phyloP scores from a whole-genome alignment of 1,139 yeast genomes.

The Yarrowia galli region DNA sequence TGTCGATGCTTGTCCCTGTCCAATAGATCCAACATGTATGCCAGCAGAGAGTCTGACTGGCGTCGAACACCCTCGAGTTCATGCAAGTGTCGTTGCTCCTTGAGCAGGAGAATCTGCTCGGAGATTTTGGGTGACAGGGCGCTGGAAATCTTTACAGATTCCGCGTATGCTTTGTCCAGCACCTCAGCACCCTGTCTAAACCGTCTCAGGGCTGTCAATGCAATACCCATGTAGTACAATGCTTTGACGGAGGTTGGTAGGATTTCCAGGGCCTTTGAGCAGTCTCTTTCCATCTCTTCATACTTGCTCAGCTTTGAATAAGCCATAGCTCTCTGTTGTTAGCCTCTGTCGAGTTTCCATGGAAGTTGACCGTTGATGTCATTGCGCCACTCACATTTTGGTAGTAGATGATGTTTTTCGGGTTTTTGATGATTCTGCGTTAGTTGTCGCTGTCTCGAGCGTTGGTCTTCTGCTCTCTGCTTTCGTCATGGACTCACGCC shows the following conservation, averaged over 20 bases:
- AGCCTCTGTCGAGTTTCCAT: too few species aligned
- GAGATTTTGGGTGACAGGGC: constrained; percentile 27
- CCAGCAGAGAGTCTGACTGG: neutral
- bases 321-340: constrained; percentile 30
- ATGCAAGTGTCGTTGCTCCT: constrained; percentile 23
- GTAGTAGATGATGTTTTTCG: constrained; percentile 24
- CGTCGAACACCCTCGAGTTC: neutral
- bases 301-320: constrained; percentile 19
- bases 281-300: constrained; percentile 34
- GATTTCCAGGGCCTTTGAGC: constrained; percentile 28
- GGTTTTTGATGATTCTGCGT: constrained; percentile 32
- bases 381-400: constrained; percentile 29
- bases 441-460: neutral
- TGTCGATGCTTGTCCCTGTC: constrained; percentile 5
- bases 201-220: constrained; percentile 16
- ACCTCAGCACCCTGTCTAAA: constrained; percentile 24
- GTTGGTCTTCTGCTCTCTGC: too few species aligned
- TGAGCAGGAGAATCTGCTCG: constrained; percentile 18
- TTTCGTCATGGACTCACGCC: constrained; percentile 5
- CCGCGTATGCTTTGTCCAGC: constrained; percentile 14
- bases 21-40: constrained; percentile 10
- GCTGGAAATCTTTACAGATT: constrained; percentile 27
- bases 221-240: constrained; percentile 18
- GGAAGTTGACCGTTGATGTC: too few species aligned
- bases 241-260: constrained; percentile 18